Evolutionary conservation across 2,329 filamentous ascomycete species (phyloP), one percentile per base, ranked within the genome.

Genomic region (Didymella exigua): DNA sequence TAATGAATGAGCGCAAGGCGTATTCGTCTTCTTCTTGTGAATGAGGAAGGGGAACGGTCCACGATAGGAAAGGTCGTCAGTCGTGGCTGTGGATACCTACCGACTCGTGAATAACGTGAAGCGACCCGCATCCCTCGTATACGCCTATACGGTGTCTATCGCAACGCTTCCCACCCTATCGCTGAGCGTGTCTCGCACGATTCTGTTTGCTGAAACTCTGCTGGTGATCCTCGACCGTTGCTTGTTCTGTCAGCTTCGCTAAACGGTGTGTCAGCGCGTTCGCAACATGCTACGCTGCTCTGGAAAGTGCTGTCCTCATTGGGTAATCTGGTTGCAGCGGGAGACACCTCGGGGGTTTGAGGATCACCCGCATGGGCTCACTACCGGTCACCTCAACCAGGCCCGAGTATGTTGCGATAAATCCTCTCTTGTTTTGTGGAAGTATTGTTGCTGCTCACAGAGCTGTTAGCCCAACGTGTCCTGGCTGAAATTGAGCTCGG

Each of bases 11-110:
- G 27, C 24, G 40, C 56, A 44, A 58, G 45, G 38, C 56, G 50
- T 34, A 58, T 30, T 44, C 44, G 19, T 21, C 8, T 51, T 44
- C 51, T 36, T 30, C 11, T 46, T 54, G 48, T 40, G 27, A 56
- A 37, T 54, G 55, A 50, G 21, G 21, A 45, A 55, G 38, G 49
- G 34, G 43, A 42, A 38, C n/a, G 53, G 37, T 56, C 56, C 46
- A 55, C 40, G 31, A 37, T 37, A 36, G 42, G 36, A 54, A 49
- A 61, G 58, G 64, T 70, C 66, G 69, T 71, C 61, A 70, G 62
- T 60, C 50, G 70, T 65, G 70, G 70, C 70, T 70, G 58, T 66
- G 66, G 53, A 42, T 10, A 52, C 59, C 54, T 10, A 52, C 59
- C 54, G 23, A 44, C 62, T 67, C 47, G 65, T 65, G 49, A 63